Base-by-base conservation (phyloP, 2,329 filamentous ascomycete species). In the Penicillium sumatraense region DNA sequence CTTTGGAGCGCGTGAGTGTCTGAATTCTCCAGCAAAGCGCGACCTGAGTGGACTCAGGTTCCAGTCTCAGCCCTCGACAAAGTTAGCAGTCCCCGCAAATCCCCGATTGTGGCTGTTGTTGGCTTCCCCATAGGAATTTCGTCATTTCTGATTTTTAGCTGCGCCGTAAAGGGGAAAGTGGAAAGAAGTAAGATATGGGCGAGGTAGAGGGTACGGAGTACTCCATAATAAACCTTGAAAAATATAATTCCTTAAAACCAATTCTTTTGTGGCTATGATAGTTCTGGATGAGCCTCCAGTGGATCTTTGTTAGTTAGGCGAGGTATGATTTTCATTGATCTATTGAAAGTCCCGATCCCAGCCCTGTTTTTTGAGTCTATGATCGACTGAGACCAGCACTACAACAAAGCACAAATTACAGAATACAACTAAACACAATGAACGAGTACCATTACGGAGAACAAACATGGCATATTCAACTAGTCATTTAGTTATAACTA, bases 51-150 rank as follows among this genome's bases (percentile, higher is more conserved):
- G 40, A 44, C 10, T 20, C 40, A 3, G 7, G 38, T 41, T 41
- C 40, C 40, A 44, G 14, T 10, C 40, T 44, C 40, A 44, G 40
- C 40, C 40, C 23, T 41, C 21, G 38, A 41, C 38, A 35, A 44
- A 40, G 23, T 41, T 31, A 29, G 36, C 48, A 29, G 36, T 40
- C 40, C 50, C 53, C 53, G 53, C 51, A 56, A 56, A 51, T 33
- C 46, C 47, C 49, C 49, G 48, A 56, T 42, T 52, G 42, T 52
- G 41, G 41, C 18, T 48, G 48, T 54, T 49, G 54, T 58, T 47
- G 51, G 14, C 20, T 27, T 45, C 48, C 56, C 50, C 51, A 41
- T 44, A 41, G 16, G 33, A 24, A 41, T 46, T 18, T 46, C 42
- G 42, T 46, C 24, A 46, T 46, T 27, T 45, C 16, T 18, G 18